Evolutionary conservation across 257 asterid species (phyloP).

Genomic region (Solanum pimpinellifolium): DNA sequence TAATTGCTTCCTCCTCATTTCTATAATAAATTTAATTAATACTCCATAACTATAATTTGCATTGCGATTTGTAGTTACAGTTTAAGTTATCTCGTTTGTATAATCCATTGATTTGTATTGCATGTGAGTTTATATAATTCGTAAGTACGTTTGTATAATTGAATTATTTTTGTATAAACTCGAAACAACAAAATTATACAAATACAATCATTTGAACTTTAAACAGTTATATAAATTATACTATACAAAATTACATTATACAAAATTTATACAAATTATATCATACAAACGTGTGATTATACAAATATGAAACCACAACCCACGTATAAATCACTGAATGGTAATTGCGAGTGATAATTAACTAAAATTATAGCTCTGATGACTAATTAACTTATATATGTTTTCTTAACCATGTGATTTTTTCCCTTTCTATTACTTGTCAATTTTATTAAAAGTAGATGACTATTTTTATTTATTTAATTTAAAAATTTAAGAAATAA

Average conservation of each 20-base stretch:
- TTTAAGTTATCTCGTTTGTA: not conserved
- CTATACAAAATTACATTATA: too few relatives aligned
- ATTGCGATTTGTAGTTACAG: not conserved
- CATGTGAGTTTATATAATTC: not conserved
- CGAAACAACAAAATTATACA: not conserved
- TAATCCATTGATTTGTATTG: too few relatives aligned
- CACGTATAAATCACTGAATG: not conserved
- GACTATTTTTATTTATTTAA: too few relatives aligned
- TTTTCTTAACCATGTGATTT: not conserved
- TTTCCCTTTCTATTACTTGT: not conserved
- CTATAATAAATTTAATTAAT: not conserved
- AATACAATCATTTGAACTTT: not conserved
- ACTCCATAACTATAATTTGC: too few relatives aligned
- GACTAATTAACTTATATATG: not conserved
- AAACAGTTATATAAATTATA: too few relatives aligned
- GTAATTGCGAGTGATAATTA: not conserved
- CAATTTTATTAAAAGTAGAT: not conserved
- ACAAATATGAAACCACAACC: not conserved
- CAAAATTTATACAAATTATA: too few relatives aligned
- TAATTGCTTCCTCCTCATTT: not conserved
- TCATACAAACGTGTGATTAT: not conserved
- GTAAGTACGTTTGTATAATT: too few relatives aligned
- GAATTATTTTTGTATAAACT: not conserved
- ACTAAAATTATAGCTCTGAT: not conserved
- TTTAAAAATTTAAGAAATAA: too few relatives aligned